phyloP scores from a whole-genome alignment of 2,329 filamentous ascomycete genomes.

The Phialemonium atrogriseum region DNA sequence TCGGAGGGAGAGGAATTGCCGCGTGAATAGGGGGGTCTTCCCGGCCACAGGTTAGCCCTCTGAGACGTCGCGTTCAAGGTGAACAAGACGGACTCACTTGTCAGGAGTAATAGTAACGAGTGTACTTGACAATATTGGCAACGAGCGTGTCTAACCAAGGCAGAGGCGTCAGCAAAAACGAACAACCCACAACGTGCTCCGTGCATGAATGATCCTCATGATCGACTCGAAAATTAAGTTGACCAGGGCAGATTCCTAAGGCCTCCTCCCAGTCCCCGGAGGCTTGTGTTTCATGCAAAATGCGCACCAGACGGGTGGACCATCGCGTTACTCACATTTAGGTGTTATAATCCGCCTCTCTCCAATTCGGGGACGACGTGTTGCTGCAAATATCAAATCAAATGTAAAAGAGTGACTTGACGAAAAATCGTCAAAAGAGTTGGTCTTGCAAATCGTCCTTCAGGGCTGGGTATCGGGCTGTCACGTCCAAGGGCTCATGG shows the following conservation, averaged over 20 bases:
- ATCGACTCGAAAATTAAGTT: constrained; percentile 14
- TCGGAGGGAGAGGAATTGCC: background rate
- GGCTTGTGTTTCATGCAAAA: too few species aligned
- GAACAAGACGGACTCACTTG: constrained; percentile 34
- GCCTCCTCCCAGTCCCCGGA: constrained; percentile 4
- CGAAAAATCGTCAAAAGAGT: constrained; percentile 32
- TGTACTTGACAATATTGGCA: constrained; percentile 50
- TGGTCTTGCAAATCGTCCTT: constrained; percentile 14
- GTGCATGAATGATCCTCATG: constrained; percentile 22
- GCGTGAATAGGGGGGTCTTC: too few species aligned
- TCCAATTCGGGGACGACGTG: constrained; percentile 15
- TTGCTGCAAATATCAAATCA: constrained; percentile 15
- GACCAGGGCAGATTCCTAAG: constrained; percentile 2
- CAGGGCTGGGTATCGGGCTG: constrained; percentile 13
- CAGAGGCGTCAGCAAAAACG: constrained; percentile 10
- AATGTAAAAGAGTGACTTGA: constrained; percentile 42
- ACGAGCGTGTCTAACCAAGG: constrained; percentile 33
- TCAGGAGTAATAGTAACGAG: constrained; percentile 44
- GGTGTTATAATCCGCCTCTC: constrained; percentile 1
- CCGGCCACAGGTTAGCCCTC: too few species aligned
- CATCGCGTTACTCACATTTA: constrained; percentile 1
- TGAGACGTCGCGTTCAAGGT: too few species aligned
- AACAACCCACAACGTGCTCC: constrained; percentile 6
- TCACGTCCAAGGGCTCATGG: constrained; percentile 18
- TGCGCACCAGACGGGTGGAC: too few species aligned